Evolutionary conservation across 352 stramenopile genomes (phyloP).

Genomic region (Phytopythium boreale): DNA sequence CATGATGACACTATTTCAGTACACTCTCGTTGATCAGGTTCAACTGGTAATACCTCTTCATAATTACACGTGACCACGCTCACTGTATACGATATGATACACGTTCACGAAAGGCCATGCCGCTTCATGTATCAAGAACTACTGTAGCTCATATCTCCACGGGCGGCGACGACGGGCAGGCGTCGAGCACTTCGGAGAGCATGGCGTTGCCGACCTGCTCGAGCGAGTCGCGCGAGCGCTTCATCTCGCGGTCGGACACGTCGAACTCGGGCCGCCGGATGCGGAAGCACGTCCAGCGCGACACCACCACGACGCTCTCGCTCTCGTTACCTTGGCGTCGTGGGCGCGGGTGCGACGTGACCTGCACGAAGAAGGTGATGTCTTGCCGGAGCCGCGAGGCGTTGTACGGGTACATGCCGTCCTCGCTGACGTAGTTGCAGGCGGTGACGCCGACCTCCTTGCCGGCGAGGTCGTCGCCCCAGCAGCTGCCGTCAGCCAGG

Average conservation of each 20-base stretch:
- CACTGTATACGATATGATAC: too few relatives aligned
- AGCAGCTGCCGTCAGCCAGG: conserved; percentile 6
- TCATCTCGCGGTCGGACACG: conserved; percentile 14
- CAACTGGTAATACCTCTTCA: too few relatives aligned
- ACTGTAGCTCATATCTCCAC: too few relatives aligned
- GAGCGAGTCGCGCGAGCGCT: conserved; percentile 18
- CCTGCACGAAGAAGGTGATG: conserved; percentile 35
- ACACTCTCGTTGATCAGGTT: too few relatives aligned
- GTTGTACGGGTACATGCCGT: conserved; percentile 47
- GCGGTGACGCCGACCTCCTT: conserved; percentile 15
- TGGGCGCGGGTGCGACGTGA: conserved; percentile 19
- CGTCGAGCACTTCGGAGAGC: conserved; percentile 9
- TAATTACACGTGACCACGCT: too few relatives aligned
- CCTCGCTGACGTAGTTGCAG: conserved; percentile 44
- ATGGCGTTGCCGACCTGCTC: conserved; percentile 25
- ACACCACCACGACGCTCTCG: conserved; percentile 20
- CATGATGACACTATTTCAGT: not conserved
- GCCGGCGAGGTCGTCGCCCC: conserved; percentile 5
- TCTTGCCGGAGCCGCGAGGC: conserved; percentile 37
- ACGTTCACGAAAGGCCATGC: not conserved
- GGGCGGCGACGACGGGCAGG: not conserved
- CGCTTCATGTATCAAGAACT: too few relatives aligned
- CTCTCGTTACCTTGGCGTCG: too few relatives aligned
- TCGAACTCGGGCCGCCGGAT: conserved; percentile 25
- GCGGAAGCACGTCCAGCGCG: conserved; percentile 31